Percentiles rank a stretch among this genome's conserved stretches.
Conservation (phyloP, 1,284 basidiomycete genomes). For the Xerocomus amazonicus region DNA sequence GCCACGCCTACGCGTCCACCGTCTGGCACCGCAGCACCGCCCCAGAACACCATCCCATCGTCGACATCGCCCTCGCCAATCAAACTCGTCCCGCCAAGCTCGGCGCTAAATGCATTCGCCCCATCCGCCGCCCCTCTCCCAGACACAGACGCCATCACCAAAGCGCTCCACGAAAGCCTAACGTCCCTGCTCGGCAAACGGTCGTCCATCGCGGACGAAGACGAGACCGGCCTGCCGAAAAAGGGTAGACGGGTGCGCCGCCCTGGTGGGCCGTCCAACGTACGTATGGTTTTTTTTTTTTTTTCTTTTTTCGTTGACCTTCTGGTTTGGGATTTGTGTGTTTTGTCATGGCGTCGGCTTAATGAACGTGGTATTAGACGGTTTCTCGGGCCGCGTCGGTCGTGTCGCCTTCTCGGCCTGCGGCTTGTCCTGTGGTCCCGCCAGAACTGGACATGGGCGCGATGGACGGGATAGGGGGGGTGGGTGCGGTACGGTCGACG, state of each 20-base stretch:
- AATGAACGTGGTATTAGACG: no score
- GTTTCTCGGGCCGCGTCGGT: constrained; percentile 38
- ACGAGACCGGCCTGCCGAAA: constrained; percentile 19
- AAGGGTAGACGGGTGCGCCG: constrained; percentile 41
- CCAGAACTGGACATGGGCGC: constrained; percentile 32
- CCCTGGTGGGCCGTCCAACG: constrained; percentile 42
- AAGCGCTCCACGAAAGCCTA: constrained; percentile 59
- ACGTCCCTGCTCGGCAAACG: constrained; percentile 66
- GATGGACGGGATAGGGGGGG: constrained; percentile 22
- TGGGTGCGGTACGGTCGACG: constrained; percentile 7
- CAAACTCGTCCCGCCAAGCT: constrained; percentile 39
- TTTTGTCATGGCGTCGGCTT: no score
- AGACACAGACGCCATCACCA: constrained; percentile 20
- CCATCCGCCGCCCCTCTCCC: constrained; percentile 24
- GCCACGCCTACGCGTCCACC: not conserved
- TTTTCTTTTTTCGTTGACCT: no score
- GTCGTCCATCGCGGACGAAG: constrained; percentile 40
- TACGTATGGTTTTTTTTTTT: constrained; percentile 22
- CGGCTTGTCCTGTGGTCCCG: constrained; percentile 2
- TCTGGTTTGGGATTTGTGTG: not conserved
- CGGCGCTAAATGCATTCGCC: constrained; percentile 15
- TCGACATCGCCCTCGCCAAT: constrained; percentile 57
- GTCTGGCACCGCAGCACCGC: not conserved
- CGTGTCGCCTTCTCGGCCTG: constrained; percentile 15
- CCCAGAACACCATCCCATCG: constrained; percentile 37